Evolutionary conservation across 345 rosid species (phyloP), one percentile per base, ranked within the genome.

Genomic region (Acer campestre): DNA sequence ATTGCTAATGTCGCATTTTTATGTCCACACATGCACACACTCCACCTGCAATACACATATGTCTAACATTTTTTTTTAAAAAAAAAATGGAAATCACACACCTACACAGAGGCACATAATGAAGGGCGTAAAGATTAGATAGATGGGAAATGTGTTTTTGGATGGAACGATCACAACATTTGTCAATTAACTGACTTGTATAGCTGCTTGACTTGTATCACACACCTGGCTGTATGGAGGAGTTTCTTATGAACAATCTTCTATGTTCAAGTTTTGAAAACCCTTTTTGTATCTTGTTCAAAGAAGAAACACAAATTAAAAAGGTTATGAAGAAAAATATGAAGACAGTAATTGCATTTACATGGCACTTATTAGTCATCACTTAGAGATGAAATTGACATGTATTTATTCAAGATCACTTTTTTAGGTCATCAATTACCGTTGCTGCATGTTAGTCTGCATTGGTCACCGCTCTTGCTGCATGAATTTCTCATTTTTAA

Each of bases 401-500:
- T 59, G 27, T 11, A 67, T 22, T 46, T 68, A 27, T 56, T 27
- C 17, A 42, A 73, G 31, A 6, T 29, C 11, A 4, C 65, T 10
- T 48, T 69, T 62, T 17, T 25, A 23, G 49, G 61, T 75, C 12
- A 75, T 49, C 51, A 13, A 25, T 49, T 74, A 48, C 62, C 17
- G 66, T 23, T 61, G 58, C 23, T 18, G 42, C 68, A 74, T 25
- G 23, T 16, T 38, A 38, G 23, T 73, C 63, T 73, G 44, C 44
- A 56, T 22, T 16, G 10, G 29, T 72, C 40, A 29, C 76, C 23
- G 13, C 27, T 42, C 55, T 40, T 74, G 64, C 9, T 68, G 78
- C 68, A 38, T 77, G 67, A 6, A 49, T 77, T 63, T 49, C 67
- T 83, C 56, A 18, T 55, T 58, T 51, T 70, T 58, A 40, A 69